Percentiles rank a stretch among this genome's conserved stretches.
These are phyloP conservation scores for Kwoniella pini DNA, from an alignment of 768 basidiomycete species.

Conservation along the genomic window DNA sequence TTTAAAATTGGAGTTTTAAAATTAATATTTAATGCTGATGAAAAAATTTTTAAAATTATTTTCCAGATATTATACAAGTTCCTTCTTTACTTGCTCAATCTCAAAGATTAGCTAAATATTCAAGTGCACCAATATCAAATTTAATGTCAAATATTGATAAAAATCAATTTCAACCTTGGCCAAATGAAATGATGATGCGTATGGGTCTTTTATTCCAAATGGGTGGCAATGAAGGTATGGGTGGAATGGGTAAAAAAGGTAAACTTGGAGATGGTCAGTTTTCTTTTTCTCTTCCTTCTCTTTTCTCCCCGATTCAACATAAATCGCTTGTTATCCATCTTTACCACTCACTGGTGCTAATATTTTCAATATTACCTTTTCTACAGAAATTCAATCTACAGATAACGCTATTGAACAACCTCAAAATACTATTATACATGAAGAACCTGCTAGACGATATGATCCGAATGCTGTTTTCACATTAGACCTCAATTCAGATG, in stretches of 20 bases:
- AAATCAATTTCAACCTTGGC: constrained; percentile 41
- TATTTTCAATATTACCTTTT: not conserved
- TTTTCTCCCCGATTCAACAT: not conserved
- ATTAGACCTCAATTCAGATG: constrained; percentile 46
- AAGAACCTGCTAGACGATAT: constrained; percentile 32
- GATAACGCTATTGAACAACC: not conserved
- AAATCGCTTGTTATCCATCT: not conserved
- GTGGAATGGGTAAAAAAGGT: constrained; percentile 37
- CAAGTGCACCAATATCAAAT: constrained; percentile 40
- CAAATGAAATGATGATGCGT: constrained; percentile 43
- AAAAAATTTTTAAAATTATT: too few species aligned
- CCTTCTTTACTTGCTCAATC: constrained; percentile 32
- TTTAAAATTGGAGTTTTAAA: too few species aligned
- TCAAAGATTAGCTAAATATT: constrained; percentile 30
- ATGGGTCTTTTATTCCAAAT: constrained; percentile 40
- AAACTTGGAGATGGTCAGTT: constrained; percentile 37
- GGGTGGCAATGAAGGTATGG: constrained; percentile 39
- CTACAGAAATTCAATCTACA: not conserved
- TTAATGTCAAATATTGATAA: constrained; percentile 31
- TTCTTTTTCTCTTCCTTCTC: not conserved
- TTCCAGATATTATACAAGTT: constrained; percentile 29
- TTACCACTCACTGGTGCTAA: not conserved
- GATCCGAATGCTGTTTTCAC: constrained; percentile 42
- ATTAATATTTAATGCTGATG: too few species aligned
- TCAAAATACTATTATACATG: constrained; percentile 18